phyloP scores from a whole-genome alignment of 192 early-diverging fungal species.

The Glomus cerebriforme region DNA sequence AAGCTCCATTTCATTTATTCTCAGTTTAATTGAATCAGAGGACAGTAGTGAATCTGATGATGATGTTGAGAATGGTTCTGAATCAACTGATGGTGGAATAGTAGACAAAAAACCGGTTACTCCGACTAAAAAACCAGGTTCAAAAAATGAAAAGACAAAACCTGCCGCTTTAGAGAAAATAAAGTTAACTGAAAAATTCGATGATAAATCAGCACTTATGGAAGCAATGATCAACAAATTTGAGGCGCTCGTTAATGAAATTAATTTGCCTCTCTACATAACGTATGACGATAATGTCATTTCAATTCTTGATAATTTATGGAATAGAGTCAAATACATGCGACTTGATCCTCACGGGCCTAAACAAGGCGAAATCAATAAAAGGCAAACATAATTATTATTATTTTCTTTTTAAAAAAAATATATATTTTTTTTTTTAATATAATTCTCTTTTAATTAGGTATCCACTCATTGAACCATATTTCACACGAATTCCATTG shows the following conservation, averaged over 20 bases:
- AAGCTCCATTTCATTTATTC: conserved; percentile 54
- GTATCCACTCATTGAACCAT: conserved; percentile 91
- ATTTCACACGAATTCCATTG: conserved; percentile 82
- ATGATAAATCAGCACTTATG: conserved; percentile 17
- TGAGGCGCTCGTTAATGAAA: conserved; percentile 73
- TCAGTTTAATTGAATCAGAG: background rate
- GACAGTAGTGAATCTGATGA: no score
- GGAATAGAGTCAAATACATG: conserved; percentile 79
- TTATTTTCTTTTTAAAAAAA: conserved; percentile 7
- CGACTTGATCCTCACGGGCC: conserved; percentile 89
- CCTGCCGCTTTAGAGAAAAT: no score
- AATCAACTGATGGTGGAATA: no score
- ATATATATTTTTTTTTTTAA: background rate
- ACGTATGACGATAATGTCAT: conserved; percentile 79
- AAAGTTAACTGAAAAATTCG: background rate
- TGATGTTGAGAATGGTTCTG: no score
- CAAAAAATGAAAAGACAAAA: background rate
- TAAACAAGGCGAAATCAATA: conserved; percentile 72
- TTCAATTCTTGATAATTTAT: conserved; percentile 71
- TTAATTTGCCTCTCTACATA: conserved; percentile 86
- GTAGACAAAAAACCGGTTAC: background rate
- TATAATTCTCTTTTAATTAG: conserved; percentile 40
- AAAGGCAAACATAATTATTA: conserved; percentile 47
- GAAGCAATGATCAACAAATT: conserved; percentile 54
- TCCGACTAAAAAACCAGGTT: background rate